These are phyloP conservation scores for Geum urbanum DNA, from an alignment of 306 rosid genomes.

Conservation along the genomic window DNA sequence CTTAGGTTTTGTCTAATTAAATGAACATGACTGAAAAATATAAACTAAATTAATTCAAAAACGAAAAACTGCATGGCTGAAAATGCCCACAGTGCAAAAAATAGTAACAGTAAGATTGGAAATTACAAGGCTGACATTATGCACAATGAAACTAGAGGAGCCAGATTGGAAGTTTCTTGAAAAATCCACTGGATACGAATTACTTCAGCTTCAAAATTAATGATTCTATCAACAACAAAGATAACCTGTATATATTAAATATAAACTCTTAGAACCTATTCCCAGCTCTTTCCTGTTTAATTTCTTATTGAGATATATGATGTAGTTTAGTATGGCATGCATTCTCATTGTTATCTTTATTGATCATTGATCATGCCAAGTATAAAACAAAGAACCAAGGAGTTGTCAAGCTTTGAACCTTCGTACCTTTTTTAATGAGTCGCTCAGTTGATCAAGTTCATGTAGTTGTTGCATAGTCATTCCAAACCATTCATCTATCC, in stretches of 20 bases:
- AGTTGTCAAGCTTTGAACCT: not conserved
- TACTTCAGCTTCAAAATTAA: not conserved
- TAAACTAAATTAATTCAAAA: not conserved
- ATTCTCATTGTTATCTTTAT: not conserved
- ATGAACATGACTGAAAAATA: not conserved
- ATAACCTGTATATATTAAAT: not conserved
- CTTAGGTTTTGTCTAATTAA: not conserved
- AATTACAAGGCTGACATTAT: slow-evolving; percentile 1
- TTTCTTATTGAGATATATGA: not conserved
- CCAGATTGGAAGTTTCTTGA: not conserved
- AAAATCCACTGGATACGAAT: not conserved
- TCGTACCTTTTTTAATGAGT: slow-evolving; percentile 32
- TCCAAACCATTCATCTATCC: slow-evolving; percentile 49
- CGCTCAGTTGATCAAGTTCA: slow-evolving; percentile 28
- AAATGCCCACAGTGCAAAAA: not conserved
- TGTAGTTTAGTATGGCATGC: not conserved
- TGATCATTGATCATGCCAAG: not conserved
- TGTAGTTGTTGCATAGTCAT: slow-evolving; percentile 36
- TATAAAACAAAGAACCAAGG: not conserved
- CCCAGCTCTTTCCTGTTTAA: not conserved
- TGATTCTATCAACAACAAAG: not conserved
- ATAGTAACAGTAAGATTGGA: not conserved
- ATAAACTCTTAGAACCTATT: not conserved
- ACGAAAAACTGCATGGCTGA: not conserved
- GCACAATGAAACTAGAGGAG: not conserved